Base-by-base conservation (phyloP, 139 green algal species). In the Tetraselmis chui region DNA sequence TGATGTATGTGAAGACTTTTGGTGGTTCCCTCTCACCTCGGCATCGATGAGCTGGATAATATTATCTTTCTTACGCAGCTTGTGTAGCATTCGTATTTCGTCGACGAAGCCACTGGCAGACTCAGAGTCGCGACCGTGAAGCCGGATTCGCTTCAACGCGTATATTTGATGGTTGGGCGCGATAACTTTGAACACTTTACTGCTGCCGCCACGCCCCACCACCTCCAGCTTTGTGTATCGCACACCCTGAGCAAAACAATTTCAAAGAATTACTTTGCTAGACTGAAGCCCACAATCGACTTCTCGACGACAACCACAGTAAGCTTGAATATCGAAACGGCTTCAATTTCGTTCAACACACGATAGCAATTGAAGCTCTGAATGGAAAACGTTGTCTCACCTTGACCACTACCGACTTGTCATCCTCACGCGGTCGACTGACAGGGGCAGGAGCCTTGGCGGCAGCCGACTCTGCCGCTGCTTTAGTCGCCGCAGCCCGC, bases 101-200 rank as follows among this genome's bases (percentile, higher is more conserved):
- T 98, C 95, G 27, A 97, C 88, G 82, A 99, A 99, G 26, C 96
- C 96, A n/a, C 76, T 83, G 26, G 93, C 91, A 1, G 93, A 90
- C 83, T 98, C 92, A 0, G 76, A 67, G 79, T 95, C 91, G 22
- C 86, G 85, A 0, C 93, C 92, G 1, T 80, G 79, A 76, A 98
- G 88, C 31, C 90, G 89, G 87, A 99, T 98, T 81, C 94, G 91
- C 89, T 99, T 99, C 22, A 99, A 85, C 5, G 96, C 96, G 83
- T 95, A 98, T 45, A 98, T 97, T 87, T 96, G 95, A 30, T 91
- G 89, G 83, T 94, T 93, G 31, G 92, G 94, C 26, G 91, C 93
- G 83, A 99, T 95, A 29, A 99, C 95, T 90, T 98, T 97, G 86
- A 92, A 97, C 0, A 98, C 96, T 86, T 98, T 98, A 90, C 91